Evolutionary conservation across 2,329 filamentous ascomycete genomes (phyloP), one percentile per base, ranked within the genome.

Genomic region (Trichocomaceae sp.): DNA sequence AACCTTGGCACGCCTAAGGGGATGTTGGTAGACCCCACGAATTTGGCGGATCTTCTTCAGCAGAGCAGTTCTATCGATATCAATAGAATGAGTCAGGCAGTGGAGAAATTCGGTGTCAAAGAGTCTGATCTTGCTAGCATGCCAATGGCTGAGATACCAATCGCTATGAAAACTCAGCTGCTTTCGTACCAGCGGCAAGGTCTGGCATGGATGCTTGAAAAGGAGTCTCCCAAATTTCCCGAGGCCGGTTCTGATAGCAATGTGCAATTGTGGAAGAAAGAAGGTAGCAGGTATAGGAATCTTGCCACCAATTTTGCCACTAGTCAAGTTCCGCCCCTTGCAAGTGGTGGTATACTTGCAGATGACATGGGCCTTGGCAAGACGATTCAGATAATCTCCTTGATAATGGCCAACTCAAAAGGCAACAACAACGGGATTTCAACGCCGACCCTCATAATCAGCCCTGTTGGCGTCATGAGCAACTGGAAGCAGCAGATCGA

Each of bases 361-460:
- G 90, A 96, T 67, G 90, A 96, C 63, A 96, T 96, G 91, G 90
- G 90, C 3, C 73, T 96, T 5, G 90, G 90, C 22, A 95, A 95
- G 74, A 96, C 90, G 0, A 78, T 96, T 8, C 87, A 95, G 66
- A 80, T 90, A 47, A 92, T 96, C 61, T 87, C 88, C 52, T 73
- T 95, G 35, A 85, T 96, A 54, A 72, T 91, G 60, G 75, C 80
- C 2, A 81, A 84, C 55, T 60, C 69, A 1, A 58, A 66, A 17
- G 70, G 70, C 2, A 68, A 64, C 50, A 75, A 76, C 15, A 63
- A 69, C 3, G 77, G 77, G 5, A 73, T 72, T 0, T 67, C 75
- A 2, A 83, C 83, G 3, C 75, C 84, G 1, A 95, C 89, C 0
- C 77, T 96, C 20, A 91, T 96, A 52, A 77, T 95, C 53, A 84